Evolutionary conservation across 306 rosid species (phyloP).

Genomic region (Senna siamea): DNA sequence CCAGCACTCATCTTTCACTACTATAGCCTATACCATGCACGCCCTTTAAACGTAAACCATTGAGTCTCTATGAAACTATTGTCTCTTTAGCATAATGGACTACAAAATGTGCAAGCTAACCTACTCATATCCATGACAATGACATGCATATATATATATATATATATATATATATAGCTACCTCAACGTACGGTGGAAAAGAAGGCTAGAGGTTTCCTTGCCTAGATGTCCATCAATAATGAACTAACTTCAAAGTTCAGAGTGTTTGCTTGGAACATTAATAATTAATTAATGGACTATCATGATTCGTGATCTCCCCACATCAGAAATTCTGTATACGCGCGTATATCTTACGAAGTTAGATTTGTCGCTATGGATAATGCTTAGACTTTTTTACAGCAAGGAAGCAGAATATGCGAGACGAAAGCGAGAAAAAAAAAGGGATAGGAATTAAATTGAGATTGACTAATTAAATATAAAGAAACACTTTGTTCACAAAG

Average conservation of each 20-base stretch:
- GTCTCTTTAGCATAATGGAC: background rate
- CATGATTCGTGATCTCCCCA: background rate
- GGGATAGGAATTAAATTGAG: background rate
- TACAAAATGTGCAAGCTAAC: background rate
- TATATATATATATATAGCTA: too few relatives aligned
- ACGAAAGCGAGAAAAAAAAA: background rate
- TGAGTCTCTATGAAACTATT: background rate
- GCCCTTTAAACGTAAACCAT: background rate
- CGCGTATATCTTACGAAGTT: background rate
- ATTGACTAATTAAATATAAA: background rate
- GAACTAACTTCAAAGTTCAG: background rate
- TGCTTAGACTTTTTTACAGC: constrained; percentile 28
- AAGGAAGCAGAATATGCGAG: background rate
- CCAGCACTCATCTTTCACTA: background rate
- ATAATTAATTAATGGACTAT: background rate
- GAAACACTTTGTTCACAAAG: background rate
- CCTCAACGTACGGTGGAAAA: too few relatives aligned
- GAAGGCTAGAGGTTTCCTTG: too few relatives aligned
- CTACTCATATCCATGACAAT: background rate
- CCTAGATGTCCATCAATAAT: too few relatives aligned
- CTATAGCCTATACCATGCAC: background rate
- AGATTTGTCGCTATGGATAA: constrained; percentile 13
- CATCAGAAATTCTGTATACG: background rate
- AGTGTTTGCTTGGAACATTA: background rate
- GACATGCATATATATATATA: background rate